These are phyloP conservation scores for Hyphodiscus hymeniophilus DNA, from an alignment of 495 filamentous ascomycete species.

Conservation along the genomic window DNA sequence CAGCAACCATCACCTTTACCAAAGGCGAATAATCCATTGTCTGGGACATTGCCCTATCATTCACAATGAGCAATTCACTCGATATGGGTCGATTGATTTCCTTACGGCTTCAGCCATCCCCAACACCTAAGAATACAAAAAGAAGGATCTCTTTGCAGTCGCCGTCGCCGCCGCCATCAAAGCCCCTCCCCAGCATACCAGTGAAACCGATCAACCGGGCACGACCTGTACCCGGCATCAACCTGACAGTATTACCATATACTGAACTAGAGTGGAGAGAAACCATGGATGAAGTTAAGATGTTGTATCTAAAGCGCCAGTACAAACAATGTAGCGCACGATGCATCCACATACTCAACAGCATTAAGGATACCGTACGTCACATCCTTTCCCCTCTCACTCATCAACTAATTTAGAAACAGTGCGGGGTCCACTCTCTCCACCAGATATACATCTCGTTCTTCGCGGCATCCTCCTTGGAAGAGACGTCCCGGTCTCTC, in stretches of 20 bases:
- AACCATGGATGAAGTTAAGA: constrained; percentile 21
- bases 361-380: constrained; percentile 16
- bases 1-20: no score
- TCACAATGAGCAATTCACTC: not conserved
- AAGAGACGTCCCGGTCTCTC: constrained; percentile 41
- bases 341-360: constrained; percentile 17
- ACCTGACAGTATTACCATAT: constrained; percentile 16
- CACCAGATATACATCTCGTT: constrained; percentile 46
- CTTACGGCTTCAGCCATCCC: not conserved
- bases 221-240: constrained; percentile 13
- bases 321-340: constrained; percentile 18
- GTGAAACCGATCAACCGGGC: not conserved
- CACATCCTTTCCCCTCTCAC: not conserved
- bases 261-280: constrained; percentile 18
- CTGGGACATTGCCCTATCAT: not conserved
- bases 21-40: no score
- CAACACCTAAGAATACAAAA: not conserved
- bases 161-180: not conserved
- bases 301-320: constrained; percentile 14
- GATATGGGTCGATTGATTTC: not conserved
- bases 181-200: not conserved
- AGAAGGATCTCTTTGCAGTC: no score
- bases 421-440: constrained; percentile 26
- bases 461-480: constrained; percentile 43
- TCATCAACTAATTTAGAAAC: not conserved